A percentile compares a stretch with the other conserved stretches of the same genome.
These are phyloP conservation scores for Fusarium subtropicale DNA, from an alignment of 2,329 filamentous ascomycete species.

Conservation along the genomic window DNA sequence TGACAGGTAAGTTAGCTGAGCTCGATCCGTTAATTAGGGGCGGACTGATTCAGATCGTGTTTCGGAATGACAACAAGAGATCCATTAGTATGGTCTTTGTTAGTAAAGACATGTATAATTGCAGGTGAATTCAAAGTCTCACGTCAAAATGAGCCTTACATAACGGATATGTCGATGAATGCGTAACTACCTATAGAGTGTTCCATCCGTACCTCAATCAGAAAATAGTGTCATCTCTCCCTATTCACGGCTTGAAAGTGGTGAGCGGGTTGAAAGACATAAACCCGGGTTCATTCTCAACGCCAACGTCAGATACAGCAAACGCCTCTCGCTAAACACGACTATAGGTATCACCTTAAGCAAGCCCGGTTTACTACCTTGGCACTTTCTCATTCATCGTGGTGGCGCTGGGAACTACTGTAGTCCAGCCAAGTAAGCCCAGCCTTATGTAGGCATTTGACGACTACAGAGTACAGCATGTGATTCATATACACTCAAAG, in stretches of 20 bases:
- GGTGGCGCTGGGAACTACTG: conserved; percentile 6
- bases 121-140: neutral
- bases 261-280: neutral
- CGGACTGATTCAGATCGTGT: conserved; percentile 32
- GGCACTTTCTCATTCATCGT: neutral
- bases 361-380: neutral
- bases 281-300: neutral
- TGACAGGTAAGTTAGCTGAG: conserved; percentile 13
- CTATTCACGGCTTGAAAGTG: neutral
- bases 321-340: neutral
- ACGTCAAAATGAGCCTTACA: neutral
- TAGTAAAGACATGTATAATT: conserved; percentile 11
- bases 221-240: neutral
- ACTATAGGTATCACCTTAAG: neutral
- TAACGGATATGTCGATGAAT: neutral
- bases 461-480: neutral
- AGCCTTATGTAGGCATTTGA: conserved; percentile 11
- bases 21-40: conserved; percentile 21
- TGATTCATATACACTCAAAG: neutral
- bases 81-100: neutral
- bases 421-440: neutral
- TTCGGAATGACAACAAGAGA: conserved; percentile 24
- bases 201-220: neutral
- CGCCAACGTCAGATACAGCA: neutral
- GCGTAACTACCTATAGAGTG: neutral